Evolutionary conservation across 1,139 yeast genomes (phyloP), one percentile per base, ranked within the genome.

Genomic region (Keqinozyma sinolaborantium): DNA sequence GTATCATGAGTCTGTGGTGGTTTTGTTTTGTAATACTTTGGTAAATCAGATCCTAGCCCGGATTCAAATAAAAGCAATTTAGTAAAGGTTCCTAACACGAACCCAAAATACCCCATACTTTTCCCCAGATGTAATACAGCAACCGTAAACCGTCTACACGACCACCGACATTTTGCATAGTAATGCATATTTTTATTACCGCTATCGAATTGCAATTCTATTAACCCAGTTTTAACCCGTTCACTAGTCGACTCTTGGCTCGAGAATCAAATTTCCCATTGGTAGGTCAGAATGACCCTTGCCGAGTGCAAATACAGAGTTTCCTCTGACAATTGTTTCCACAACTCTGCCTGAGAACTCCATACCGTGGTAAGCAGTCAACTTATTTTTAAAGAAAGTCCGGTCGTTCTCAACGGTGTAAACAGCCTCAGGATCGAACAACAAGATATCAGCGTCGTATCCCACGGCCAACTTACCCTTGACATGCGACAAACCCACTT

Each of bases 281-380:
- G 94, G 77, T 7, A 55, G 50, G 15, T 64, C 62, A 0, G 77
- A 66, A 38, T 72, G 79, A 2, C 94, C 94, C 31, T 61, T 61
- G 5, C 73, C 73, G 24, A 60, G 54, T 2, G 77, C 74, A 58
- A 71, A 88, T 9, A 83, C 81, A 1, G 79, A 60, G 25, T 71
- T 62, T 6, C 97, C 97, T 44, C 95, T 71, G 16, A 90, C 70
- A 30, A 84, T 64, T 1, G 97, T 87, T 53, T 83, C 88, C 33
- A 76, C 62, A 3, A 88, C 95, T 40, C 79, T 69, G 14, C 97
- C 97, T 30, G 58, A 61, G 34, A 88, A 68, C 33, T 65, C 56
- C 59, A 67, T 68, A 4, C 95, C 95, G 47, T 85, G 70, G 53
- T 86, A 90, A 0, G 96, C 95, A 2, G 95, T 83, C 37, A 87